Base-by-base conservation (phyloP, 2,329 filamentous ascomycete species). In the Alternaria panax region DNA sequence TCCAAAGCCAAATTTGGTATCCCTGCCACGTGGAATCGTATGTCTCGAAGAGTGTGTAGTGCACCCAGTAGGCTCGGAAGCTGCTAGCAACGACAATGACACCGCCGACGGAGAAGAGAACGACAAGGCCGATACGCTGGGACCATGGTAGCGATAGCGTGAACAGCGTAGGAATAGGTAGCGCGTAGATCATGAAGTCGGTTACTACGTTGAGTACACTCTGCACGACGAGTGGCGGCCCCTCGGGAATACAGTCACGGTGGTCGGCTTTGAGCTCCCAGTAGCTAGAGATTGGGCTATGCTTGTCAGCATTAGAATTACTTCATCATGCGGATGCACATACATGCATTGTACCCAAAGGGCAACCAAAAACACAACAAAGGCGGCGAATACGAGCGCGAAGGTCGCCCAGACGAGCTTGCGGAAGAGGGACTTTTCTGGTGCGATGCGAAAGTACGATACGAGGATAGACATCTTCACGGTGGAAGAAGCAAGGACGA, bases 1-100 rank as follows among this genome's bases (percentile, higher is more conserved):
- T 80, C 78, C 80, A 81, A 18, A 79, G 70, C 73, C 78, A 81
- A 42, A 78, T 76, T 40, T 80, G 72, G 59, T 77, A 79, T 32
- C 79, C 78, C 54, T 75, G 73, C 82, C 82, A 83, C 5, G 81
- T 82, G 32, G 79, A 78, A 54, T 83, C 81, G 68, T 80, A 83
- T 36, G 75, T 82, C 20, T 71, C 63, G 52, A 80, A 78, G 28
- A 84, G 70, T 3, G 77, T 77, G 60, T 80, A 79, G 70, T 80
- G 81, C 36, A 82, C 78, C 75, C 74, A 82, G 73, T 81, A 83
- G 11, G 81, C 82, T 8, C 81, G 76, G 66, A 83, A 74, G 42
- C 77, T 73, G 22, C 81, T 80, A 3, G 80, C 80, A 42, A 82
- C 74, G n/a, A 80, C 80, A 47, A 82, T 81, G 41, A 82, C 67